Evolutionary conservation across 1,284 basidiomycete genomes (phyloP), one percentile per base, ranked within the genome.

Genomic region (Ceratobasidium sp.): DNA sequence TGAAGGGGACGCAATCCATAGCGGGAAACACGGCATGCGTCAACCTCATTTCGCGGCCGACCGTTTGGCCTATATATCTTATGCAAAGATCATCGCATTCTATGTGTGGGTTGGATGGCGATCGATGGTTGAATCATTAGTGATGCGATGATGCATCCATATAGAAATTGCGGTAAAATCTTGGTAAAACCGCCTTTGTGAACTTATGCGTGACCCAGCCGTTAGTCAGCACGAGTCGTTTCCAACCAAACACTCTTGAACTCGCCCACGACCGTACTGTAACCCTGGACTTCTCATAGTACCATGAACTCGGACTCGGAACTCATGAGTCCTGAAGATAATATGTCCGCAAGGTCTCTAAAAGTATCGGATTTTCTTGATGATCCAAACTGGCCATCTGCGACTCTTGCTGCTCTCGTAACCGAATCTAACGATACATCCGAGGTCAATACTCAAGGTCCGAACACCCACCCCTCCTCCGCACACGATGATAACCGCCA

Each of bases 371-470:
- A 52, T 19, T 73, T 51, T 64, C 49, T 73, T 8, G 29, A 34
- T 19, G 59, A 62, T 44, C 8, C 44, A 29, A 32, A 64, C 34
- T 73, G 70, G 70, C 70, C 70, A 1, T 5, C 11, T 37, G 40
- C 29, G n/a, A 25, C 32, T 44, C 57, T 73, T 40, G 8, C 17
- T 9, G 11, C 56, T n/a, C 43, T 73, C 15, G n/a, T 34, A 13
- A 19, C 29, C 15, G 57, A 73, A 22, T 13, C 52, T 29, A 19
- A 52, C 13, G 37, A 73, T 19, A 9, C 44, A 19, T 49, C 59
- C 22, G 57, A 73, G n/a, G 15, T 59, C 17, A 73, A 73, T 40
- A 73, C 70, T 22, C 70, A 62, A 73, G 70, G 70, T 73, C 59
- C 34, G 70, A 46, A 19, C 22, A 40, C 52, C 25, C 19, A 34